A percentile compares a stretch with the other conserved stretches of the same genome.
Conservation (phyloP, 176 grass and related monocot genomes). For the Carex parvula region DNA sequence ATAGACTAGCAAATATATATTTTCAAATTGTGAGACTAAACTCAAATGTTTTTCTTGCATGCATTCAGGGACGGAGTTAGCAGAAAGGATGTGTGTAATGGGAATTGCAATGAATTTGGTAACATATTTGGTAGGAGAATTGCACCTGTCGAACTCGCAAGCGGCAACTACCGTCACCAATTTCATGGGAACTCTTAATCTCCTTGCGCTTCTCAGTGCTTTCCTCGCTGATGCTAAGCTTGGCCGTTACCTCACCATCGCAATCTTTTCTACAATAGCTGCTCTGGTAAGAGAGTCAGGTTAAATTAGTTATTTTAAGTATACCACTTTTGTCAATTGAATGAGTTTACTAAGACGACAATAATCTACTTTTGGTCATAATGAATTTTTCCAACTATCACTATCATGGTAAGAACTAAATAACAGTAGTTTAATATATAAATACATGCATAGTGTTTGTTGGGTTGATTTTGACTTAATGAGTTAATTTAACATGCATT, state of each 20-base stretch:
- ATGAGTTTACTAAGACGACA: neutral
- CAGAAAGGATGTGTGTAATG: constrained; percentile 79
- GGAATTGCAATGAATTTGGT: constrained; percentile 77
- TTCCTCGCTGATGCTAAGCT: constrained; percentile 72
- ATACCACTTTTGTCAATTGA: neutral
- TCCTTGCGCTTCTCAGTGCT: constrained; percentile 56
- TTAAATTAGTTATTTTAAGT: neutral
- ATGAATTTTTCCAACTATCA: neutral
- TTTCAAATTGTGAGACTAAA: neutral
- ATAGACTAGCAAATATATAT: neutral
- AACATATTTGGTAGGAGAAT: constrained; percentile 46
- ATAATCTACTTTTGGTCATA: neutral
- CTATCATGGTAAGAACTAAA: neutral
- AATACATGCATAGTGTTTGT: neutral
- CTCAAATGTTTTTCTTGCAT: neutral
- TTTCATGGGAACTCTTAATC: constrained; percentile 68
- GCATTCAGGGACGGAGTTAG: constrained; percentile 51
- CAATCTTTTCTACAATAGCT: constrained; percentile 41
- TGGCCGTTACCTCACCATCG: constrained; percentile 60
- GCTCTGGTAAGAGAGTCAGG: constrained; percentile 25
- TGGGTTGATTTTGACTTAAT: neutral
- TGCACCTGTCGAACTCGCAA: constrained; percentile 55
- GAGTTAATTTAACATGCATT: neutral
- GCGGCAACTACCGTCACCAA: constrained; percentile 62
- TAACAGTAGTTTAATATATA: neutral